Percentiles rank a stretch among this genome's conserved stretches.
phyloP scores from a whole-genome alignment of 768 basidiomycete genomes.

The Amylocystis lapponica region DNA sequence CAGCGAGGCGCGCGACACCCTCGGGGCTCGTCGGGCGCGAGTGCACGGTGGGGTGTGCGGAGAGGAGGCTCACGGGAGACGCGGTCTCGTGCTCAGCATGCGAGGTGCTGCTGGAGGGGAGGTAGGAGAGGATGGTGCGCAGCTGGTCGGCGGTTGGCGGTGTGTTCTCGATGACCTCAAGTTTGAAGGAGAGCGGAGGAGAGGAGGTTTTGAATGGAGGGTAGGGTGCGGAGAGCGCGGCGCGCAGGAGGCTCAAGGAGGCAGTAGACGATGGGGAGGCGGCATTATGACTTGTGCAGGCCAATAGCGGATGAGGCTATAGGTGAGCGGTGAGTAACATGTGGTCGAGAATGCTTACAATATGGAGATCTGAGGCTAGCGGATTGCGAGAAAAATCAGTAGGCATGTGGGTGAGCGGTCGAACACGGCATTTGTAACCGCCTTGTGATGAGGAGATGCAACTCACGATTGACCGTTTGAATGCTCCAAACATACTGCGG shows the following conservation, averaged over 20 bases:
- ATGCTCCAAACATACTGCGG: constrained; percentile 19
- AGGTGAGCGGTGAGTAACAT: not conserved
- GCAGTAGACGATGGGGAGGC: constrained; percentile 58
- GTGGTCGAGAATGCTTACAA: constrained; percentile 35
- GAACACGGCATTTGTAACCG: too few species aligned
- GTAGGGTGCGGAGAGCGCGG: constrained; percentile 56
- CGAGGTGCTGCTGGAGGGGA: constrained; percentile 25
- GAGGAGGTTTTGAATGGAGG: constrained; percentile 43
- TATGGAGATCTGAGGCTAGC: constrained; percentile 56
- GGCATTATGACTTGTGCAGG: constrained; percentile 52
- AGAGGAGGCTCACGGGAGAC: constrained; percentile 40
- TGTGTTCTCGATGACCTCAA: constrained; percentile 65
- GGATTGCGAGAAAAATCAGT: not conserved
- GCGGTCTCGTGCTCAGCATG: constrained; percentile 5
- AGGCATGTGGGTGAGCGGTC: too few species aligned
- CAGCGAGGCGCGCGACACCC: constrained; percentile 44
- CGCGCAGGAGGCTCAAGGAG: constrained; percentile 54
- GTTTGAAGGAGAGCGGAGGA: constrained; percentile 58
- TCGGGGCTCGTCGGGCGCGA: constrained; percentile 35
- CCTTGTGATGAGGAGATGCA: too few species aligned
- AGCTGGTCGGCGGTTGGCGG: constrained; percentile 67
- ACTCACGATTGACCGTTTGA: constrained; percentile 13
- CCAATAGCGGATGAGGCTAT: not conserved
- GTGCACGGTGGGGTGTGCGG: constrained; percentile 51
- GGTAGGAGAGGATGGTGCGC: constrained; percentile 57